Evolutionary conservation across 2,329 filamentous ascomycete genomes (phyloP), one percentile per base, ranked within the genome.

Genomic region (Colletotrichum sp.): DNA sequence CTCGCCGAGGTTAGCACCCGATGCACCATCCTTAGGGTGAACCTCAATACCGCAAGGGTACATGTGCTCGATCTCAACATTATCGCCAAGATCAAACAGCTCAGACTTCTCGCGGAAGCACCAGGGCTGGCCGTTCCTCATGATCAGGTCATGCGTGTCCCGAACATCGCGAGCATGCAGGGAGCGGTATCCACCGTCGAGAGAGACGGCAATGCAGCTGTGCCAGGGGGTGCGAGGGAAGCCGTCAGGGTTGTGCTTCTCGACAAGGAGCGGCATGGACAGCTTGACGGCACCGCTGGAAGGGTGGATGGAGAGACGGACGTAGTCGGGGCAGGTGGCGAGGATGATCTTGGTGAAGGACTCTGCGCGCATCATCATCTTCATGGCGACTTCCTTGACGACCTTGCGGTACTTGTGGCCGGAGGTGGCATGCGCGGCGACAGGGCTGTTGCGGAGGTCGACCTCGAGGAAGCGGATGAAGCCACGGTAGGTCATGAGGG

Each of bases 81-180:
- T 71, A 4, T 70, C 75, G 15, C 77, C 77, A 12, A 78, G 78
- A 1, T 70, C 67, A 28, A 76, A 85, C 4, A 84, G 72, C 2
- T 80, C 79, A 0, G 84, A 84, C 24, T 79, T 82, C 68, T 85
- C 83, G 6, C 84, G 82, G 79, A 82, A 85, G 66, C 79, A 83
- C 73, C 82, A 84, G 8, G 84, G 82, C 26, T 79, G 82, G 8
- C 82, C 83, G 22, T 84, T 78, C 24, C 79, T 79, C 68, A 82
- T 81, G 15, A 85, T 67, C 18, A 86, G 74, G 9, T 83, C 82
- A 68, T 85, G 82, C 1, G 82, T 83, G 12, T 79, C 75, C 30
- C 76, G 74, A 3, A 79, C 67, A 6, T 79, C 77, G 28, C 77
- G 71, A 24, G 75, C 77, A 30, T 80, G 80, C 30, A 77, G 71